Conservation (phyloP, 805 yeast species). For the Barnettozyma vustinii region DNA sequence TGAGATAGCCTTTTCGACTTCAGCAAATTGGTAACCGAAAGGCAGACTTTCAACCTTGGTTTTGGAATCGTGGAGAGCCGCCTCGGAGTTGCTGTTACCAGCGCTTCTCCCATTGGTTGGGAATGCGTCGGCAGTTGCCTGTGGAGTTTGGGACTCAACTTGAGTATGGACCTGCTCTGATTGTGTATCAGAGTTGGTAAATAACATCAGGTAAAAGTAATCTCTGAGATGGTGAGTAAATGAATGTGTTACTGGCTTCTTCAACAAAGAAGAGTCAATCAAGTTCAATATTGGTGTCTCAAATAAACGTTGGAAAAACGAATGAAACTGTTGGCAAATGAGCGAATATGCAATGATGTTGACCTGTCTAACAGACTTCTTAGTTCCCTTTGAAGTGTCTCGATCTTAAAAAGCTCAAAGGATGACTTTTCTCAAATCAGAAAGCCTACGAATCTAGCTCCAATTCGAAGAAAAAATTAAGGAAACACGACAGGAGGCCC, state of each 20-base stretch:
- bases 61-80: neutral
- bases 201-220: neutral
- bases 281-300: neutral
- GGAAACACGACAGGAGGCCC: neutral
- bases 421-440: neutral
- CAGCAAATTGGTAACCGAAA: slow-evolving; percentile 23
- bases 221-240: too few relatives aligned
- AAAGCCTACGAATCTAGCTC: neutral
- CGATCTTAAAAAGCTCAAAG: neutral
- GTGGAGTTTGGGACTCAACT: neutral
- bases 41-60: slow-evolving; percentile 15
- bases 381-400: neutral
- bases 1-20: slow-evolving; percentile 26
- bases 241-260: neutral
- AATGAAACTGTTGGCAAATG: neutral
- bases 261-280: neutral
- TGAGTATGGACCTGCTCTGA: neutral
- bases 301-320: neutral
- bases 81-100: neutral
- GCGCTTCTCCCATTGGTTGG: neutral
- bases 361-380: neutral
- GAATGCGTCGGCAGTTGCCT: neutral
- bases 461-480: neutral
- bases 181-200: neutral
- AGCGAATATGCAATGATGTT: neutral